Evolutionary conservation across 2,329 filamentous ascomycete genomes (phyloP).

Genomic region (Zopfia rhizophila): DNA sequence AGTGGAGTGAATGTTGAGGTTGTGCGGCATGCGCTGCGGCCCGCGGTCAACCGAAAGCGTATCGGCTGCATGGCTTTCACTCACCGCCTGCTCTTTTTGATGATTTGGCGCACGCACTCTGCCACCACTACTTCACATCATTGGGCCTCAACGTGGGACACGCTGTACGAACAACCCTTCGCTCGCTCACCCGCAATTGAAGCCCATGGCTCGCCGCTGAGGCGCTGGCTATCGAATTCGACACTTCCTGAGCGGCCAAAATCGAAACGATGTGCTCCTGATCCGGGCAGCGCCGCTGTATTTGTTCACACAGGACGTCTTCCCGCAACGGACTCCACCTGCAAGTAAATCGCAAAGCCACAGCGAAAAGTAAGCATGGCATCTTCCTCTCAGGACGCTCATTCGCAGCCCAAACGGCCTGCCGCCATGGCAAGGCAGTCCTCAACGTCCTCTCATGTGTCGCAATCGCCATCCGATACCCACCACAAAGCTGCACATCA

Average conservation of each 20-base stretch:
- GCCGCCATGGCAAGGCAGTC: slow-evolving; percentile 48
- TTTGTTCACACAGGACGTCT: slow-evolving; percentile 17
- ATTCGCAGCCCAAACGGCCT: slow-evolving; percentile 50
- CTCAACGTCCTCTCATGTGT: slow-evolving; percentile 47
- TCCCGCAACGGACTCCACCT: slow-evolving; percentile 20
- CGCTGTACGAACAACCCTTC: slow-evolving; percentile 37
- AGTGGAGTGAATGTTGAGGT: neutral
- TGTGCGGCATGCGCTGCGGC: slow-evolving; percentile 18
- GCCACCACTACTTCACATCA: slow-evolving; percentile 33
- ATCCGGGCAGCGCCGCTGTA: slow-evolving; percentile 5
- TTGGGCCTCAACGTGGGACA: slow-evolving; percentile 47
- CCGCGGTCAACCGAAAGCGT: slow-evolving; percentile 42
- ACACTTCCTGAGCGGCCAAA: slow-evolving; percentile 1
- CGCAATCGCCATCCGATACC: slow-evolving; percentile 51
- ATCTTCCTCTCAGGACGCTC: slow-evolving; percentile 44
- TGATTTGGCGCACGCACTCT: slow-evolving; percentile 32
- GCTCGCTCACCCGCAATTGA: slow-evolving; percentile 40
- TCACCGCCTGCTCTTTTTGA: slow-evolving; percentile 41
- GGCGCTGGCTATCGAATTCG: slow-evolving; percentile 9
- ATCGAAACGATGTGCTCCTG: slow-evolving; percentile 4
- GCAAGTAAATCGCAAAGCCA: slow-evolving; percentile 30
- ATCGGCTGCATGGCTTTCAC: slow-evolving; percentile 24
- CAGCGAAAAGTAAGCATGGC: slow-evolving; percentile 47
- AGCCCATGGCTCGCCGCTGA: slow-evolving; percentile 29
- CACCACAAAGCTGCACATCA: slow-evolving; percentile 39